Base-by-base conservation (phyloP, 306 rosid genomes). In the Cicer pinnatifidum region DNA sequence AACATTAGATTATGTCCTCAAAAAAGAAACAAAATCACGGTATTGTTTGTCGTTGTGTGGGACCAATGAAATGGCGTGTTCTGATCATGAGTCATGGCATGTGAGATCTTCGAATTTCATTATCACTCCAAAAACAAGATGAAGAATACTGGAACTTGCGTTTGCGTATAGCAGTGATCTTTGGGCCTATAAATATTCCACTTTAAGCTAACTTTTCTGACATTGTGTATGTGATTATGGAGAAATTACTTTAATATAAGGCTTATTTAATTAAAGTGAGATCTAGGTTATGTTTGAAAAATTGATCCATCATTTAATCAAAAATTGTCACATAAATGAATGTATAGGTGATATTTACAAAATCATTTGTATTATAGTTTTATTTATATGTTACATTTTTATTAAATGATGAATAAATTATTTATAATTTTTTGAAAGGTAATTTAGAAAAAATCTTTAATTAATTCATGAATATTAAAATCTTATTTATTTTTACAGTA, bases 71-170 rank as follows among this genome's bases (percentile, higher is more conserved):
- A 39, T 46, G 71, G 9, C 75, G 45, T 17, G 39, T 44, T 45
- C 58, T 7, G 41, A 17, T 46, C 19, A 69, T 60, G 81, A 59
- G 65, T 11, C 37, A 48, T 17, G 40, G 70, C 75, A 77, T 17
- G 70, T 77, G 81, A 37, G 52, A 59, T 33, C 13, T 50, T 60
- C 16, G 6, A 8, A 11, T 57, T 5, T 37, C 51, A 19, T n/a
- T 45, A 45, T 58, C 10, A 35, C 11, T 37, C 51, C 67, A 61
- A 9, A 38, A 16, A 39, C 47, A 38, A 8, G n/a, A 35, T 1
- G 45, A 61, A 33, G 65, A 59, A 35, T 33, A 35, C 20, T 37
- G 6, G 67, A 61, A 35, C 67, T 45, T 61, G 46, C 67, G n/a
- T 45, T 37, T 35, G 20, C 67, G 46, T 58, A 33, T 37, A 0